These are phyloP conservation scores for Sungouiella blattae DNA, from an alignment of 805 yeast genomes.

Conservation along the genomic window DNA sequence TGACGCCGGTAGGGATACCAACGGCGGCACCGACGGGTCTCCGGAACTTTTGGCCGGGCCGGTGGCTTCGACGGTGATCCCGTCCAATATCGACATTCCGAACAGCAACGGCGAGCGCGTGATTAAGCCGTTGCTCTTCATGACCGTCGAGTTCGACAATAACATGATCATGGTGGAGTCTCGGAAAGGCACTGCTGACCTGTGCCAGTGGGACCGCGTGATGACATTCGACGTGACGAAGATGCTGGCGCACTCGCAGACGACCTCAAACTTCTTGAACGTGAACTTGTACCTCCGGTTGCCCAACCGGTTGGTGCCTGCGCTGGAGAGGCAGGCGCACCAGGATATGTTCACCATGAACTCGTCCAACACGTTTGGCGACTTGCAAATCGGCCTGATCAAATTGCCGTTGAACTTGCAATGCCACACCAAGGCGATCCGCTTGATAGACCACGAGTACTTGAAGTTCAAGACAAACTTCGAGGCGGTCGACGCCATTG, in stretches of 20 bases:
- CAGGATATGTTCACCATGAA: conserved; percentile 32
- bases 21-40: conserved; percentile 9
- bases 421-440: conserved; percentile 44
- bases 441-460: conserved; percentile 63
- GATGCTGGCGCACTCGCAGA: conserved; percentile 29
- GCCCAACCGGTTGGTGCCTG: conserved; percentile 59
- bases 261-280: conserved; percentile 53
- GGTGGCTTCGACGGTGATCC: conserved; percentile 39
- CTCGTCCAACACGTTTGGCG: conserved; percentile 46
- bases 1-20: conserved; percentile 1
- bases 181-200: conserved; percentile 70
- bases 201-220: conserved; percentile 83
- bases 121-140: conserved; percentile 68
- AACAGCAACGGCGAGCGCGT: conserved; percentile 41
- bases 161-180: conserved; percentile 89
- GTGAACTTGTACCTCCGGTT: conserved; percentile 77
- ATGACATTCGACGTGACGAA: conserved; percentile 81
- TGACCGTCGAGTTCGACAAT: conserved; percentile 92
- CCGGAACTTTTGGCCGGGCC: conserved; percentile 27
- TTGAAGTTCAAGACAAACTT: conserved; percentile 42
- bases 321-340: conserved; percentile 27
- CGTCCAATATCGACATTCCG: conserved; percentile 52
- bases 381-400: conserved; percentile 72
- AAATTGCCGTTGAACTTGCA: conserved; percentile 58
- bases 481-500: conserved; percentile 35